Evolutionary conservation across 352 stramenopile genomes (phyloP).

Genomic region (Phytopythium boreale): DNA sequence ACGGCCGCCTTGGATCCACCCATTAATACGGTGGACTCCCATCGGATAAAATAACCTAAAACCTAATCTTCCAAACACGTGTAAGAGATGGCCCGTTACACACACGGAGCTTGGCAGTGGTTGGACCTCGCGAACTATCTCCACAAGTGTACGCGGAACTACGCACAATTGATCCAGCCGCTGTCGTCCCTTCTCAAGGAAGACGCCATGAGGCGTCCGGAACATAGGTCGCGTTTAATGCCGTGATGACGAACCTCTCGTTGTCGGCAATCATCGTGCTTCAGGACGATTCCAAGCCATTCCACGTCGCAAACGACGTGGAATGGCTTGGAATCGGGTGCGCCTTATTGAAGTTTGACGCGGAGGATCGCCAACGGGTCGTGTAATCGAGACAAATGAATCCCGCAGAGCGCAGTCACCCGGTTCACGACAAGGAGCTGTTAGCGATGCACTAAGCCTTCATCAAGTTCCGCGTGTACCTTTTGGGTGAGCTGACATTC

Average conservation of each 20-base stretch:
- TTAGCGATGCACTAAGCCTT: slow-evolving; percentile 22
- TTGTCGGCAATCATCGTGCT: slow-evolving; percentile 11
- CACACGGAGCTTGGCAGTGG: slow-evolving; percentile 13
- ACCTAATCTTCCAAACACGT: no score
- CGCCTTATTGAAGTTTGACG: slow-evolving; percentile 15
- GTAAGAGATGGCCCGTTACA: no score
- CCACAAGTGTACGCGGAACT: slow-evolving; percentile 18
- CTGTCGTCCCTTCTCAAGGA: slow-evolving; percentile 17
- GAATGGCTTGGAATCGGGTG: slow-evolving; percentile 22
- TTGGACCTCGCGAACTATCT: slow-evolving; percentile 20
- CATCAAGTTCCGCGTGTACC: slow-evolving; percentile 26
- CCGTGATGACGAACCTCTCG: slow-evolving; percentile 11
- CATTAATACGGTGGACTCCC: no score
- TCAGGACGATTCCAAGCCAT: slow-evolving; percentile 8
- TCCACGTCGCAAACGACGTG: slow-evolving; percentile 17
- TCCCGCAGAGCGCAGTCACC: slow-evolving; percentile 17
- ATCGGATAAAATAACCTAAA: no score
- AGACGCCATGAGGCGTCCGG: not conserved
- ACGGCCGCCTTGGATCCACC: no score
- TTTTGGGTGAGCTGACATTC: slow-evolving; percentile 17
- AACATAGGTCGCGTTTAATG: slow-evolving; percentile 13
- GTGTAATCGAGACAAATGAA: slow-evolving; percentile 22
- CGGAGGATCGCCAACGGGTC: slow-evolving; percentile 12
- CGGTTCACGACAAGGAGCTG: slow-evolving; percentile 20
- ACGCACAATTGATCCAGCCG: slow-evolving; percentile 6